Evolutionary conservation across 345 rosid species (phyloP).

Genomic region (Sisymbrium irio): DNA sequence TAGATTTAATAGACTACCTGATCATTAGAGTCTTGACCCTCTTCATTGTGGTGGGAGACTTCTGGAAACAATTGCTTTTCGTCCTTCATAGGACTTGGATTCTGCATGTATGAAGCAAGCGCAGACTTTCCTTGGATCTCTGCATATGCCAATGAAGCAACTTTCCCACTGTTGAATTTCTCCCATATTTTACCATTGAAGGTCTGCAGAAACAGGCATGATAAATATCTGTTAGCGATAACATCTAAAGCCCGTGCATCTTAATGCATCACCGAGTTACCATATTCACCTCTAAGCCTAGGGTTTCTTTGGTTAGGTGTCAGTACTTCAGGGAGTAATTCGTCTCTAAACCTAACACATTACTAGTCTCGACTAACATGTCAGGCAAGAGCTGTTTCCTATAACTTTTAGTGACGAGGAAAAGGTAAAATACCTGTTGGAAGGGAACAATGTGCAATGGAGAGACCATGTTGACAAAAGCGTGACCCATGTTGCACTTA

Average conservation of each 20-base stretch:
- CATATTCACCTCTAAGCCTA: background rate
- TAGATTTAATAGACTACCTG: constrained; percentile 46
- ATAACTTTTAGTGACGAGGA: constrained; percentile 1
- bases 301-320: too few species aligned
- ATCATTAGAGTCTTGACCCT: constrained; percentile 53
- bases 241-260: background rate
- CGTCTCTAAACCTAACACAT: background rate
- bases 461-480: constrained; percentile 89
- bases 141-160: constrained; percentile 86
- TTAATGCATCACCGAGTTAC: background rate
- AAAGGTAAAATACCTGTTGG: constrained; percentile 54
- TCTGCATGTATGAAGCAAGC: constrained; percentile 84
- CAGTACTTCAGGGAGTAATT: background rate
- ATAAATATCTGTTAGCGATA: background rate
- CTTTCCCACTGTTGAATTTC: constrained; percentile 95
- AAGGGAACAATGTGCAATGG: constrained; percentile 84
- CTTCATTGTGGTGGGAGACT: constrained; percentile 65
- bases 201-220: constrained; percentile 47
- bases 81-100: constrained; percentile 80
- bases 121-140: constrained; percentile 94
- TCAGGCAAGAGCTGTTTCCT: background rate
- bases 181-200: constrained; percentile 94
- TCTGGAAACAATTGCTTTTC: constrained; percentile 81
- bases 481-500: constrained; percentile 97
- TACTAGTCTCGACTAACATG: background rate